Percentiles rank a stretch among this genome's conserved stretches.
Evolutionary conservation across 2,329 filamentous ascomycete species (phyloP).

Genomic region (Leptodontidium sp.): DNA sequence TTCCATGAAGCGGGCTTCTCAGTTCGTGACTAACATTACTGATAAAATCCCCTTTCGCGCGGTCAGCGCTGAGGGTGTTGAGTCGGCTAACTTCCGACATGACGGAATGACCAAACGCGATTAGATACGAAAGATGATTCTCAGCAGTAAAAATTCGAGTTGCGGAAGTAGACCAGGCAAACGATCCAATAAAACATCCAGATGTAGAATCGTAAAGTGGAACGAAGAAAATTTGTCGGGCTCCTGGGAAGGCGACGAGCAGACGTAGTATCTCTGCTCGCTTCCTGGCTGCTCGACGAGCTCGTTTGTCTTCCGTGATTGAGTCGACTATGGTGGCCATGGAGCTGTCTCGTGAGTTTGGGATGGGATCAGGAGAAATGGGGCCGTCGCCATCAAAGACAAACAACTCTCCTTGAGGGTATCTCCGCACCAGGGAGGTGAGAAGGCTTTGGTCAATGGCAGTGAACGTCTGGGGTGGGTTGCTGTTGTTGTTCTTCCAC

Average conservation of each 20-base stretch:
- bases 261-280: conserved; percentile 43
- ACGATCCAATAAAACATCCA: conserved; percentile 56
- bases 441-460: conserved; percentile 39
- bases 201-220: conserved; percentile 56
- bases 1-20: conserved; percentile 63
- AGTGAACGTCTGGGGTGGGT: conserved; percentile 25
- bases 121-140: conserved; percentile 49
- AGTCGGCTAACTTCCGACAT: conserved; percentile 62
- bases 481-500: conserved; percentile 29
- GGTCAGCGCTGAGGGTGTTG: conserved; percentile 57
- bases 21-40: conserved; percentile 65
- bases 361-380: conserved; percentile 23
- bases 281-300: conserved; percentile 27
- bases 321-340: conserved; percentile 11
- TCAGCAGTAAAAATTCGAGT: conserved; percentile 47
- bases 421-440: conserved; percentile 37
- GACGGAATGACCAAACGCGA: conserved; percentile 55
- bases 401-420: conserved; percentile 43
- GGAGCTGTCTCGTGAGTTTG: conserved; percentile 2
- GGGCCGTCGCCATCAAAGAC: conserved; percentile 40
- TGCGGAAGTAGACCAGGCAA: conserved; percentile 56
- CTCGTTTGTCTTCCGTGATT: conserved; percentile 23
- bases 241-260: conserved; percentile 50
- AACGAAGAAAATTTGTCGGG: conserved; percentile 55
- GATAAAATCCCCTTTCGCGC: conserved; percentile 63